Evolutionary conservation across 805 yeast genomes (phyloP).

Genomic region (Ogataea kodamae): DNA sequence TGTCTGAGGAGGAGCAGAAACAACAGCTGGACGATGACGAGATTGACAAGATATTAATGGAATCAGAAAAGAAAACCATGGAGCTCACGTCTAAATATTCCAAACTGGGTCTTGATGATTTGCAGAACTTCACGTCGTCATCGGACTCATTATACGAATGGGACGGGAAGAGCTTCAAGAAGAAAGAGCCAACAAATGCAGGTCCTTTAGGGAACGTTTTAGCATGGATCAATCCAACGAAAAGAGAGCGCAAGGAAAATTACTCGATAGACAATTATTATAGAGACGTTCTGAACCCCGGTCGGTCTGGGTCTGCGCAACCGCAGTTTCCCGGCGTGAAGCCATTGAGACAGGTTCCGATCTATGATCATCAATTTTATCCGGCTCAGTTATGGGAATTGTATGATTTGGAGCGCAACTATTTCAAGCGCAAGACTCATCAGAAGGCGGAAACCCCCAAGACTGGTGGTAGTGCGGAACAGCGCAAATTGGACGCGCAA

Average conservation of each 20-base stretch:
- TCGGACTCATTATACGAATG: slow-evolving; percentile 71
- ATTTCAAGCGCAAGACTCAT: slow-evolving; percentile 63
- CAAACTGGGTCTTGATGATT: slow-evolving; percentile 67
- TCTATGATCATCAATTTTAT: slow-evolving; percentile 89
- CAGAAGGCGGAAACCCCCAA: slow-evolving; percentile 61
- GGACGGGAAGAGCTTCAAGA: slow-evolving; percentile 81
- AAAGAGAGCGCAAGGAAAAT: slow-evolving; percentile 79
- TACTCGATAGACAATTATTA: slow-evolving; percentile 81
- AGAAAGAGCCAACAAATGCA: slow-evolving; percentile 46
- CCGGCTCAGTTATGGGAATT: slow-evolving; percentile 73
- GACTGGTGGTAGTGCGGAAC: slow-evolving; percentile 38
- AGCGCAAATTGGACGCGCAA: slow-evolving; percentile 26
- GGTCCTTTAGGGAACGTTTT: slow-evolving; percentile 37
- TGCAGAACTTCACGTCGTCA: slow-evolving; percentile 64
- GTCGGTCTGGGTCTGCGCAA: slow-evolving; percentile 40
- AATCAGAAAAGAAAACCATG: slow-evolving; percentile 61
- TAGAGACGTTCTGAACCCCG: slow-evolving; percentile 52
- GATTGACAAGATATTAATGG: slow-evolving; percentile 55
- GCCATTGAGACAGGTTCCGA: slow-evolving; percentile 78
- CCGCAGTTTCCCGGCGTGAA: slow-evolving; percentile 58
- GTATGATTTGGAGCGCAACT: slow-evolving; percentile 77
- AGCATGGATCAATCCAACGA: slow-evolving; percentile 81
- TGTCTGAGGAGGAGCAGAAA: slow-evolving; percentile 27
- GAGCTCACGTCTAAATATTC: slow-evolving; percentile 61
- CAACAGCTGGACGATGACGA: slow-evolving; percentile 47